Conservation (phyloP, 306 rosid genomes). For the Vigna trinervia region DNA sequence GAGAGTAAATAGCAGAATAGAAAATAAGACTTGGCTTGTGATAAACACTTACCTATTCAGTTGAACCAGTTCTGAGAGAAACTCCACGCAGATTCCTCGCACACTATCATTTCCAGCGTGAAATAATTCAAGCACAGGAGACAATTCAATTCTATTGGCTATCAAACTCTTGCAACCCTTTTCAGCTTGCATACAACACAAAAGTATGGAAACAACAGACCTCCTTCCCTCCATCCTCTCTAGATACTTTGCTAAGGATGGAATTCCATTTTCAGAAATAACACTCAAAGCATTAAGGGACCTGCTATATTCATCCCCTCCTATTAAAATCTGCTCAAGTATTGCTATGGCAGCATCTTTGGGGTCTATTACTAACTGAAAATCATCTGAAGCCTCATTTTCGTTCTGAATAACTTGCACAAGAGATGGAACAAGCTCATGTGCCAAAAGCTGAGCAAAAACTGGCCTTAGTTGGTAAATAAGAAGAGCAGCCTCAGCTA, state of each 20-base stretch:
- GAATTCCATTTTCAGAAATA: conserved; percentile 78
- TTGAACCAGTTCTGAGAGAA: conserved; percentile 88
- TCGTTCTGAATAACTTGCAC: conserved; percentile 61
- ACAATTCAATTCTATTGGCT: conserved; percentile 70
- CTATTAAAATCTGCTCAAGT: conserved; percentile 75
- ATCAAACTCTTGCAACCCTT: conserved; percentile 69
- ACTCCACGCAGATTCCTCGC: conserved; percentile 72
- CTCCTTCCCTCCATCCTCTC: conserved; percentile 68
- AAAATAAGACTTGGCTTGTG: conserved; percentile 30
- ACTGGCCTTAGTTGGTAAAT: conserved; percentile 79
- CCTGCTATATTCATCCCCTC: conserved; percentile 83
- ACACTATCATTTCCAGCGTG: conserved; percentile 78
- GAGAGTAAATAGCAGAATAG: conserved; percentile 25
- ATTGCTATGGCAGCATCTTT: conserved; percentile 74
- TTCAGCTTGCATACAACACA: conserved; percentile 88
- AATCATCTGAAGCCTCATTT: conserved; percentile 61
- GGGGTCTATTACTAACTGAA: conserved; percentile 72
- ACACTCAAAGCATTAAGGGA: conserved; percentile 71
- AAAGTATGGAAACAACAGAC: conserved; percentile 71
- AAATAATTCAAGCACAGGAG: conserved; percentile 76
- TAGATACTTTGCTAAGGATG: conserved; percentile 65
- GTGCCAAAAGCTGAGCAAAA: conserved; percentile 68
- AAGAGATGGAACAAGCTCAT: conserved; percentile 77
- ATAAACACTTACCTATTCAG: conserved; percentile 60
- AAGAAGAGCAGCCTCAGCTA: conserved; percentile 82